Percentiles rank a stretch among this genome's conserved stretches.
Conservation (phyloP, 1,284 basidiomycete species). For the Chalciporus piperatoides region DNA sequence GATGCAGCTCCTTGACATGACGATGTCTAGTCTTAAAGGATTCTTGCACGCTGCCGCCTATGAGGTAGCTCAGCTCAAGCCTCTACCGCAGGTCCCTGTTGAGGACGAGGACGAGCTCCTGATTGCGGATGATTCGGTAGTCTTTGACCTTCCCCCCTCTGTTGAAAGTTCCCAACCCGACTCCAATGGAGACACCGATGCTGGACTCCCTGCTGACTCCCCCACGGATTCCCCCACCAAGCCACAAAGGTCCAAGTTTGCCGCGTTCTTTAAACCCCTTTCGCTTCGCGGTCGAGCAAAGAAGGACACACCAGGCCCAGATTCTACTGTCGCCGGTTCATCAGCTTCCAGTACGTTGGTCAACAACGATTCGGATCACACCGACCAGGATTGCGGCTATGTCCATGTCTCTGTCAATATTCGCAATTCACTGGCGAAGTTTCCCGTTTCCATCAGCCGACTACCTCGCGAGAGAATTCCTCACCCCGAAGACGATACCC, state of each 20-base stretch:
- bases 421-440: slow-evolving; percentile 29
- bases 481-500: slow-evolving; percentile 30
- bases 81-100: slow-evolving; percentile 24
- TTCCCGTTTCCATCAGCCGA: slow-evolving; percentile 25
- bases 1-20: slow-evolving; percentile 26
- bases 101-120: background rate
- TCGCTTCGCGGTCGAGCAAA: slow-evolving; percentile 12
- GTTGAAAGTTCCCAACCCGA: slow-evolving; percentile 1
- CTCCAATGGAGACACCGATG: background rate
- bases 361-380: slow-evolving; percentile 13
- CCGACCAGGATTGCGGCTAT: slow-evolving; percentile 16
- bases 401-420: slow-evolving; percentile 26
- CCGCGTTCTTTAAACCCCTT: slow-evolving; percentile 18
- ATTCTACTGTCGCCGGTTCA: slow-evolving; percentile 6
- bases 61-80: slow-evolving; percentile 30
- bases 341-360: slow-evolving; percentile 24
- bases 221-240: background rate
- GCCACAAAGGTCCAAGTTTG: slow-evolving; percentile 12
- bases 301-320: slow-evolving; percentile 9
- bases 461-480: slow-evolving; percentile 11
- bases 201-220: slow-evolving; percentile 1
- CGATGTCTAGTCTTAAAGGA: slow-evolving; percentile 27
- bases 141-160: slow-evolving; percentile 6
- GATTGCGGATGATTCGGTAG: slow-evolving; percentile 4
- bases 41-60: slow-evolving; percentile 25